Evolutionary conservation across 2,329 filamentous ascomycete genomes (phyloP).

Genomic region (Trichoderma sp.): DNA sequence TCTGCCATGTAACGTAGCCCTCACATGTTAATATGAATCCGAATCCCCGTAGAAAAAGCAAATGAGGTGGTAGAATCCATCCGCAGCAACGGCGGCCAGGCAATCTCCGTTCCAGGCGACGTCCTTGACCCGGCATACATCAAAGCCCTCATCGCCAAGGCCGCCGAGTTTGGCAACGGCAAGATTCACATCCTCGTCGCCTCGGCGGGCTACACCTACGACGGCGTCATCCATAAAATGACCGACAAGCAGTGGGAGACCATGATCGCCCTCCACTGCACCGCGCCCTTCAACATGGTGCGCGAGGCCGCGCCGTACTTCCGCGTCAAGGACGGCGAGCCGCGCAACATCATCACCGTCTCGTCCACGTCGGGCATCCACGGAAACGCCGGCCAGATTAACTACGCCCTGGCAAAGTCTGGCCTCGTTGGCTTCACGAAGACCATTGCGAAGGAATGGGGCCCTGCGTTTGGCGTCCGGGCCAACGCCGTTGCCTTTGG

Average conservation of each 20-base stretch:
- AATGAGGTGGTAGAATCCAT: conserved; percentile 66
- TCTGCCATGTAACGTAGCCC: background rate
- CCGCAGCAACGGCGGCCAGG: conserved; percentile 62
- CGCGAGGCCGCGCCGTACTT: conserved; percentile 81
- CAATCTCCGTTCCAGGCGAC: conserved; percentile 73
- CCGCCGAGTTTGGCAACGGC: conserved; percentile 76
- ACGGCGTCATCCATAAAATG: conserved; percentile 90
- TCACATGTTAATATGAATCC: background rate
- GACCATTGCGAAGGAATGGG: conserved; percentile 91
- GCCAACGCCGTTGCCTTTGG: conserved; percentile 84
- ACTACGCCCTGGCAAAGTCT: conserved; percentile 83
- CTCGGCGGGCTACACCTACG: conserved; percentile 91
- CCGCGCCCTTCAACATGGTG: conserved; percentile 80
- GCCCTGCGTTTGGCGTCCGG: conserved; percentile 75
- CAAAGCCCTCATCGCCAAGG: conserved; percentile 65
- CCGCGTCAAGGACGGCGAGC: conserved; percentile 77
- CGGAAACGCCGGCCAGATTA: conserved; percentile 87
- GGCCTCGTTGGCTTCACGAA: conserved; percentile 80
- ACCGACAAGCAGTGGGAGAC: conserved; percentile 89
- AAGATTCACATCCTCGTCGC: conserved; percentile 92
- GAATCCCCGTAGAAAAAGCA: conserved; percentile 57
- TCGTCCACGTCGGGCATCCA: conserved; percentile 77
- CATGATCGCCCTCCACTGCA: conserved; percentile 78
- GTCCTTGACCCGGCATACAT: conserved; percentile 70
- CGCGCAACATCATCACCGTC: conserved; percentile 79